A percentile compares a stretch with the other conserved stretches of the same genome.
Conservation (phyloP, 2,329 filamentous ascomycete species). For the Biscogniauxia sp. region DNA sequence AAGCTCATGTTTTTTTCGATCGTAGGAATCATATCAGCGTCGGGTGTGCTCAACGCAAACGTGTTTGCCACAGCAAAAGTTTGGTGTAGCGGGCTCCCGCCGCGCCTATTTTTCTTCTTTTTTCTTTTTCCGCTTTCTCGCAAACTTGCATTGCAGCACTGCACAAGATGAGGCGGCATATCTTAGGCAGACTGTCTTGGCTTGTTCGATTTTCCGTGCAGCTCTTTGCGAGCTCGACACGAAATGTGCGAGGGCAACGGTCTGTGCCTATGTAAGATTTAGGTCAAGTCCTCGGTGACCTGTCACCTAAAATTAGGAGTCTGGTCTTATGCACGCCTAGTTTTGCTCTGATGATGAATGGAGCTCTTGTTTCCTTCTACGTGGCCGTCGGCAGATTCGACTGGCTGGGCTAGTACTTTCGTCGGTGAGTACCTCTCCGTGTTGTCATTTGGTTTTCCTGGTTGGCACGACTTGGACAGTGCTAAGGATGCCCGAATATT, state of each 20-base stretch:
- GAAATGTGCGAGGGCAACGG: constrained; percentile 19
- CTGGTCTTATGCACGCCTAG: constrained; percentile 11
- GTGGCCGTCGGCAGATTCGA: constrained; percentile 26
- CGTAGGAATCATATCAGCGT: constrained; percentile 39
- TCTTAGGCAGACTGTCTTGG: constrained; percentile 18
- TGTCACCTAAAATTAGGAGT: background rate
- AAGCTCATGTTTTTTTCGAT: constrained; percentile 37
- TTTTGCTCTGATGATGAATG: constrained; percentile 24
- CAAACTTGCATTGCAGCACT: constrained; percentile 27
- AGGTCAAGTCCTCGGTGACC: constrained; percentile 4
- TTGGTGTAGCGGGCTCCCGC: constrained; percentile 37
- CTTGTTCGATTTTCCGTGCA: constrained; percentile 18
- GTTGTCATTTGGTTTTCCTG: constrained; percentile 8
- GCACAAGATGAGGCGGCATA: constrained; percentile 28
- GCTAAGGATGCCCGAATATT: constrained; percentile 26
- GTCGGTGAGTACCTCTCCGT: constrained; percentile 20
- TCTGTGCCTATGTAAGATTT: constrained; percentile 22
- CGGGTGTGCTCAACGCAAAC: constrained; percentile 42
- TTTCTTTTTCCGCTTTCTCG: constrained; percentile 27
- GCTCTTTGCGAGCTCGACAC: constrained; percentile 23
- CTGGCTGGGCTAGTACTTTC: constrained; percentile 27
- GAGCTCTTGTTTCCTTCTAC: constrained; percentile 23
- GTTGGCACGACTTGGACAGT: constrained; percentile 15
- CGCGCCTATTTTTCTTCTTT: constrained; percentile 21
- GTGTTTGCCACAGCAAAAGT: constrained; percentile 41